Evolutionary conservation across 257 asterid species (phyloP).

Genomic region (Solanum pinnatisectum): DNA sequence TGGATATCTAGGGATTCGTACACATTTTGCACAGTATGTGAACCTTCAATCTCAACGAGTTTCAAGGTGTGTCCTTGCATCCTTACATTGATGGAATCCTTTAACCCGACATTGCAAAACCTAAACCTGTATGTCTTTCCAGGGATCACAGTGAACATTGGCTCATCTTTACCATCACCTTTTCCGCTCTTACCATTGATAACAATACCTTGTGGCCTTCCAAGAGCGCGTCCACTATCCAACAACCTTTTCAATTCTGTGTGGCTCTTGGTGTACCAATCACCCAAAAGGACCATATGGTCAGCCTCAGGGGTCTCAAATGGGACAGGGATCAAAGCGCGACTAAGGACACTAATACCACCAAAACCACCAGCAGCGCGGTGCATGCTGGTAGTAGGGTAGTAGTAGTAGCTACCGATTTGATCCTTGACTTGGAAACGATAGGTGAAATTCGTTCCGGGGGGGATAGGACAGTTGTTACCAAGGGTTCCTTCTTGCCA

Average conservation of each 20-base stretch:
- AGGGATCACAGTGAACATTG: constrained; percentile 31
- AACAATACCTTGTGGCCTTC: constrained; percentile 29
- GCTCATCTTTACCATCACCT: constrained; percentile 19
- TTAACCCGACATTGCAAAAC: constrained; percentile 9
- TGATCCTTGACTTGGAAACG: constrained; percentile 12
- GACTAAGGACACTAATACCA: constrained; percentile 31
- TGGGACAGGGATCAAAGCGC: constrained; percentile 50
- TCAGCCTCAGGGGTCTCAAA: constrained; percentile 42
- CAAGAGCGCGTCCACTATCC: constrained; percentile 32
- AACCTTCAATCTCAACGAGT: constrained; percentile 26
- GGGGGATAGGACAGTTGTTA: constrained; percentile 46
- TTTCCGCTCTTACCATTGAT: constrained; percentile 40
- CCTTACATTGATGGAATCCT: neutral
- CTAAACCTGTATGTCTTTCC: constrained; percentile 39
- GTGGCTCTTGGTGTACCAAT: constrained; percentile 44
- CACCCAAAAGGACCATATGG: constrained; percentile 32
- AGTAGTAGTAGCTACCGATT: constrained; percentile 44
- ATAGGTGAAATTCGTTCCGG: constrained; percentile 36
- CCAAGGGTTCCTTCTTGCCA: constrained; percentile 47
- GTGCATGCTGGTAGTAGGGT: constrained; percentile 44
- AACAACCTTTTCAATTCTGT: constrained; percentile 9
- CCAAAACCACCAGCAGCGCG: constrained; percentile 58
- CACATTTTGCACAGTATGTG: constrained; percentile 47
- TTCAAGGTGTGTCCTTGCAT: neutral
- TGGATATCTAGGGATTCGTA: constrained; percentile 52